Evolutionary conservation across 257 asterid genomes (phyloP).

Genomic region (Eustoma russellianum): DNA sequence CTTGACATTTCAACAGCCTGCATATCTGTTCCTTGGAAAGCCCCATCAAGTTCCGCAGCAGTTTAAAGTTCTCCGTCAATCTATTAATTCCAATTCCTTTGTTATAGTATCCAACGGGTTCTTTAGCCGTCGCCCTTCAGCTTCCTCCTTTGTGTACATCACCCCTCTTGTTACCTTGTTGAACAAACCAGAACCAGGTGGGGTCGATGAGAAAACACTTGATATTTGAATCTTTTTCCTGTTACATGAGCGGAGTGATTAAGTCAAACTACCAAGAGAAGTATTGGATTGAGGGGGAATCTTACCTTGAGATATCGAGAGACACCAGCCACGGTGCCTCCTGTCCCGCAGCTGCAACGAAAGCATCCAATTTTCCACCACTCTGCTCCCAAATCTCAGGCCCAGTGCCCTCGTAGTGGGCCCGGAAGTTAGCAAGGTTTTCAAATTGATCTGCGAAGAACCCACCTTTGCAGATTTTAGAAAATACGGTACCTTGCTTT

Average conservation of each 20-base stretch:
- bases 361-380: constrained; percentile 71
- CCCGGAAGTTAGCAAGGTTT: constrained; percentile 85
- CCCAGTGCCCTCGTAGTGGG: constrained; percentile 91
- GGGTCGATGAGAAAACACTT: constrained; percentile 82
- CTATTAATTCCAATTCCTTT: constrained; percentile 92
- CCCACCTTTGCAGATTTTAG: constrained; percentile 56
- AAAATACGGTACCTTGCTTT: constrained; percentile 20
- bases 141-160: constrained; percentile 90
- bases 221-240: constrained; percentile 54
- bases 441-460: constrained; percentile 95
- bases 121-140: constrained; percentile 82
- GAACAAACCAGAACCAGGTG: constrained; percentile 95
- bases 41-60: constrained; percentile 89
- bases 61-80: constrained; percentile 69
- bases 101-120: constrained; percentile 92
- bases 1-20: constrained; percentile 98
- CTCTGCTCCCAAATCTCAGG: constrained; percentile 92
- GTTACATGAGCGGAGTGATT: constrained; percentile 16
- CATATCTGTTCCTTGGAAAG: constrained; percentile 73
- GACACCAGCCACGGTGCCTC: constrained; percentile 91
- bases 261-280: constrained; percentile 4
- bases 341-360: constrained; percentile 99
- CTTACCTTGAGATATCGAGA: constrained; percentile 75
- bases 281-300: constrained; percentile 10
- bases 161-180: constrained; percentile 96